These are phyloP conservation scores for Aurantiochytrium sp. DNA, from an alignment of 108 stramenopile species.

Conservation along the genomic window DNA sequence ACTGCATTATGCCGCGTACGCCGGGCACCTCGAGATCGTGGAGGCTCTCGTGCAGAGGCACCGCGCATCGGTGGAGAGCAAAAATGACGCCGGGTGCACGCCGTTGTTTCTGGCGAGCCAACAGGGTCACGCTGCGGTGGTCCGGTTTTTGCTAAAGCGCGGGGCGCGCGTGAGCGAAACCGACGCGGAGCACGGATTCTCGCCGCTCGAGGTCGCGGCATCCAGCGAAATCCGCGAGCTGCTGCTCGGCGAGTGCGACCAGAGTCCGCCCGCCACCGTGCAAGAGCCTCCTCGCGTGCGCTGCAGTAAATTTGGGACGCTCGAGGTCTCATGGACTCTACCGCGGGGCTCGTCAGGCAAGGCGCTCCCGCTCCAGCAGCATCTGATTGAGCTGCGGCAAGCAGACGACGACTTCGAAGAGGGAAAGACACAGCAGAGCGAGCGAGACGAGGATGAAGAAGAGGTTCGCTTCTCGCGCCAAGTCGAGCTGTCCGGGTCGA, in stretches of 20 bases:
- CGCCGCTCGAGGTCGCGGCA: not conserved
- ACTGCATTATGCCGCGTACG: constrained; percentile 13
- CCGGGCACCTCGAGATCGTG: not conserved
- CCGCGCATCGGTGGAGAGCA: not conserved
- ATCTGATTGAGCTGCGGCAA: not conserved
- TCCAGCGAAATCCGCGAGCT: not conserved
- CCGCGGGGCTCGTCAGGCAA: not conserved
- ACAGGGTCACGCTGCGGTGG: not conserved
- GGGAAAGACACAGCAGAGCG: too few relatives aligned
- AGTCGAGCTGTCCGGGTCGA: not conserved
- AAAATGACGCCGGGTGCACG: not conserved
- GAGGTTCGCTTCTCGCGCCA: not conserved
- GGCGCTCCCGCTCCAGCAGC: not conserved
- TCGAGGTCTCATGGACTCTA: not conserved
- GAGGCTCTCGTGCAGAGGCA: not conserved
- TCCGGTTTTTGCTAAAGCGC: not conserved
- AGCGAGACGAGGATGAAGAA: too few relatives aligned
- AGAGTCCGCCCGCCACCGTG: not conserved
- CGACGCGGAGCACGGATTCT: not conserved
- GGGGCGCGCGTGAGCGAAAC: not conserved
- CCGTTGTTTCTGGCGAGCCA: constrained; percentile 18
- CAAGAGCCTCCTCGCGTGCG: not conserved
- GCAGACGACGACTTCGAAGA: not conserved
- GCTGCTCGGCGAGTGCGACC: not conserved
- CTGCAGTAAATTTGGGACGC: not conserved